A percentile compares a stretch with the other conserved stretches of the same genome.
Conservation (phyloP, 768 basidiomycete species). For the Mycena olivaceomarginata region DNA sequence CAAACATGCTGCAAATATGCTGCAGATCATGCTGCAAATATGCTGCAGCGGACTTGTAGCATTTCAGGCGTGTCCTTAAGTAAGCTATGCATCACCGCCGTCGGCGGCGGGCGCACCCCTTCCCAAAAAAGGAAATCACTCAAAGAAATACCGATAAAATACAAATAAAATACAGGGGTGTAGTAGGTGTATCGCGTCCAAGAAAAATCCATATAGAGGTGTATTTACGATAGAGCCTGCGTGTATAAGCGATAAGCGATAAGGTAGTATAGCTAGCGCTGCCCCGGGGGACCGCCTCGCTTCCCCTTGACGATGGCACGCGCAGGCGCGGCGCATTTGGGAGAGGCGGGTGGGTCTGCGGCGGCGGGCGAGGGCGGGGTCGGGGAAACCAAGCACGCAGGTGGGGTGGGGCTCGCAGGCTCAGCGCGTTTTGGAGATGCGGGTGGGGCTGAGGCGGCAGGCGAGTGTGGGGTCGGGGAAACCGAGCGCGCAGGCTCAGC, state of each 20-base stretch:
- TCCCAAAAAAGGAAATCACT: too few relatives aligned
- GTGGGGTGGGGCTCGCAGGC: not conserved
- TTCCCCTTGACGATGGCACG: too few relatives aligned
- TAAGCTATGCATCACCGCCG: too few relatives aligned
- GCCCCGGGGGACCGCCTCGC: too few relatives aligned
- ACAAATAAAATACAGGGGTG: not conserved
- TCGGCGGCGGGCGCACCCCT: too few relatives aligned
- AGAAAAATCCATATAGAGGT: conserved; percentile 10
- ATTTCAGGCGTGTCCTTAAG: too few relatives aligned
- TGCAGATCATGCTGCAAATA: too few relatives aligned
- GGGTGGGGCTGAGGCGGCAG: not conserved
- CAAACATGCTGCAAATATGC: too few relatives aligned
- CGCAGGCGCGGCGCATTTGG: too few relatives aligned
- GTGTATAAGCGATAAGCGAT: too few relatives aligned
- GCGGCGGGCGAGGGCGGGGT: not conserved
- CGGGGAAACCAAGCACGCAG: not conserved
- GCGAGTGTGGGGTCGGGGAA: not conserved
- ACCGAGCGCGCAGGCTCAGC: not conserved
- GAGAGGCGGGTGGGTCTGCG: not conserved
- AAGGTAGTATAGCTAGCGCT: too few relatives aligned
- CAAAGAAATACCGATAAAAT: not conserved
- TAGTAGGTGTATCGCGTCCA: conserved; percentile 8
- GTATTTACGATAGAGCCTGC: not conserved
- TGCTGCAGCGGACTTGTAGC: not conserved
- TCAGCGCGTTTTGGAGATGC: too few relatives aligned